Percentiles rank a stretch among this genome's conserved stretches.
phyloP scores from a whole-genome alignment of 306 rosid genomes.

The Pachyrhizus erosus region DNA sequence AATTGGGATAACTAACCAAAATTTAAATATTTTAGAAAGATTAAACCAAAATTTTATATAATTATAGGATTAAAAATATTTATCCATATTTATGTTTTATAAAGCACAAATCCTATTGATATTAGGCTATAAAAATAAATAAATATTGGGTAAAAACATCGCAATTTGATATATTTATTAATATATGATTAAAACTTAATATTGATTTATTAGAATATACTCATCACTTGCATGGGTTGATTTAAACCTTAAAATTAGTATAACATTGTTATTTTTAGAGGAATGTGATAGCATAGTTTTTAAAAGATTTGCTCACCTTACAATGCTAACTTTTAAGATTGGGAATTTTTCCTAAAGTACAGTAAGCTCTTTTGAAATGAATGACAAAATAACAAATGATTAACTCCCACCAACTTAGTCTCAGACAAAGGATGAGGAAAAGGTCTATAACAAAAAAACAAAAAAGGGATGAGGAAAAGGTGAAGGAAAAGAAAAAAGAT shows the following conservation, averaged over 20 bases:
- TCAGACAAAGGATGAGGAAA: not conserved
- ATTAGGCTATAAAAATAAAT: not conserved
- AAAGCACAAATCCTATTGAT: not conserved
- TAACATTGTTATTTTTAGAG: not conserved
- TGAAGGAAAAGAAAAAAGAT: not conserved
- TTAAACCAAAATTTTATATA: not conserved
- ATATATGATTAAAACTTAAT: not conserved
- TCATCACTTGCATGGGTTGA: not conserved
- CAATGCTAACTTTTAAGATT: not conserved
- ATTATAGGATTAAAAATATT: not conserved
- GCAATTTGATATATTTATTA: not conserved
- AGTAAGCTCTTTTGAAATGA: not conserved
- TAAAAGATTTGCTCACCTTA: not conserved
- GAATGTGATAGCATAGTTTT: not conserved
- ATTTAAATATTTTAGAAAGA: not conserved
- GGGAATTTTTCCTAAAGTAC: not conserved
- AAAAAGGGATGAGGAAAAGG: not conserved
- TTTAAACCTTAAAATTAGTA: not conserved
- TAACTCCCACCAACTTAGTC: not conserved
- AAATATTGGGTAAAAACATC: not conserved
- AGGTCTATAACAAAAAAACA: too few relatives aligned
- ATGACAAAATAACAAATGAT: not conserved
- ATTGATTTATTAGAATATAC: not conserved
- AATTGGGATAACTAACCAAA: not conserved
- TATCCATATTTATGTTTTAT: not conserved